Conservation (phyloP, 176 grass and related monocot genomes). For the Hyparrhenia diplandra region DNA sequence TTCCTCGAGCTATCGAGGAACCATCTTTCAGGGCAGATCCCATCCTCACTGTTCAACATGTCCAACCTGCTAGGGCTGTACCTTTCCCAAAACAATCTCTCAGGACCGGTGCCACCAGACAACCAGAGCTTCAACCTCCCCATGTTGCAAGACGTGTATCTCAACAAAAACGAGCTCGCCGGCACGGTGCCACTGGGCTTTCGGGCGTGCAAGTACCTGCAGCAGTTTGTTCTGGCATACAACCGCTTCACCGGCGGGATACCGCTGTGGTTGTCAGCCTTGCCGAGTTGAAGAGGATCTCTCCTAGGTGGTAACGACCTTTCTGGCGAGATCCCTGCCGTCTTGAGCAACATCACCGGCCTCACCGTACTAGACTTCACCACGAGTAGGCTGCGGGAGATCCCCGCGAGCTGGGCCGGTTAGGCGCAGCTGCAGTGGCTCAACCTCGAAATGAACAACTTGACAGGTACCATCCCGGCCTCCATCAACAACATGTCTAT, state of each 20-base stretch:
- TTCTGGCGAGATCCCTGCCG: constrained; percentile 17
- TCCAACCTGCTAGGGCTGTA: neutral
- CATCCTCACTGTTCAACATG: constrained; percentile 22
- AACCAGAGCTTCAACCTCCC: constrained; percentile 37
- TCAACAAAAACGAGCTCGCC: neutral
- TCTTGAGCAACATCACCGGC: constrained; percentile 6
- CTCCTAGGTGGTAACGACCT: constrained; percentile 26
- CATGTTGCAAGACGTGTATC: neutral
- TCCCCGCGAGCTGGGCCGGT: constrained; percentile 27
- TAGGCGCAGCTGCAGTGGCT: constrained; percentile 28
- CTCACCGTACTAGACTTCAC: constrained; percentile 22
- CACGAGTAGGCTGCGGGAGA: constrained; percentile 14
- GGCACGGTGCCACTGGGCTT: neutral
- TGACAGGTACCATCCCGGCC: constrained; percentile 18
- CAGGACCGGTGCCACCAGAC: neutral
- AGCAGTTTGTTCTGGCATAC: neutral
- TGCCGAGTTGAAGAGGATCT: neutral
- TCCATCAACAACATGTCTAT: constrained; percentile 33
- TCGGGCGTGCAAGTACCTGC: constrained; percentile 4
- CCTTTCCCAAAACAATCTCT: constrained; percentile 18
- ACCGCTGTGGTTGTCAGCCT: constrained; percentile 5
- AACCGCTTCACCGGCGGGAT: constrained; percentile 30
- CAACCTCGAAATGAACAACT: constrained; percentile 28
- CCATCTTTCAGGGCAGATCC: constrained; percentile 20
- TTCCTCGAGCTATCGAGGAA: neutral